Evolutionary conservation across 1,139 yeast genomes (phyloP).

Genomic region (Debaryomycetaceae sp.): DNA sequence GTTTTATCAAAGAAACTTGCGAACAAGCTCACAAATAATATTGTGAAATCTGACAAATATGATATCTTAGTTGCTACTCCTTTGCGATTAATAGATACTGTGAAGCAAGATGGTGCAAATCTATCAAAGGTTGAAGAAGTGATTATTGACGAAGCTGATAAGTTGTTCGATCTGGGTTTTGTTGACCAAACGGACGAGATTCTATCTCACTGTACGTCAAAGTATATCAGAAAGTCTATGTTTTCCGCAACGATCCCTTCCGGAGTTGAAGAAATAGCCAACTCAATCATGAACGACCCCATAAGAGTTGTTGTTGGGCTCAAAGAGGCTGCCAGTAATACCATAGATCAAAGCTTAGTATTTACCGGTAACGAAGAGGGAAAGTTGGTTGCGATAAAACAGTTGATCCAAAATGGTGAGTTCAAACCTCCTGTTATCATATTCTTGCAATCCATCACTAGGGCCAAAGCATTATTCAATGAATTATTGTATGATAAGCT

Average conservation of each 20-base stretch:
- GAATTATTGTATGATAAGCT: conserved; percentile 87
- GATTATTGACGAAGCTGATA: conserved; percentile 94
- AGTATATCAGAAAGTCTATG: conserved; percentile 63
- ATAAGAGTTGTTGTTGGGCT: conserved; percentile 87
- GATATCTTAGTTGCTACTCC: conserved; percentile 90
- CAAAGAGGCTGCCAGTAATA: conserved; percentile 85
- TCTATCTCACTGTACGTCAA: conserved; percentile 60
- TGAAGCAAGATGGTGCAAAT: conserved; percentile 56
- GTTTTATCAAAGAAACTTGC: conserved; percentile 75
- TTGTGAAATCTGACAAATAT: conserved; percentile 57
- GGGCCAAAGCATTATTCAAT: conserved; percentile 94
- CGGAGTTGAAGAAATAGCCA: conserved; percentile 85
- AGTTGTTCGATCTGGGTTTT: conserved; percentile 85
- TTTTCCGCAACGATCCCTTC: conserved; percentile 97
- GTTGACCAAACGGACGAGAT: conserved; percentile 89
- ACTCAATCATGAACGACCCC: conserved; percentile 79
- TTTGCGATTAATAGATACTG: conserved; percentile 74
- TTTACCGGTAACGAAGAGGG: conserved; percentile 96
- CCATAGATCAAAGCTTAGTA: conserved; percentile 78
- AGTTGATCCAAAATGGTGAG: conserved; percentile 79
- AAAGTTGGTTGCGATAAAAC: conserved; percentile 85
- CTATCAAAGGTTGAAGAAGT: conserved; percentile 66
- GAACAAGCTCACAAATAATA: conserved; percentile 59
- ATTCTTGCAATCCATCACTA: conserved; percentile 83
- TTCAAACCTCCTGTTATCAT: conserved; percentile 91